A percentile compares a stretch with the other conserved stretches of the same genome.
Evolutionary conservation across 2,329 filamentous ascomycete genomes (phyloP).

Genomic region (Aquanectria penicillioides): DNA sequence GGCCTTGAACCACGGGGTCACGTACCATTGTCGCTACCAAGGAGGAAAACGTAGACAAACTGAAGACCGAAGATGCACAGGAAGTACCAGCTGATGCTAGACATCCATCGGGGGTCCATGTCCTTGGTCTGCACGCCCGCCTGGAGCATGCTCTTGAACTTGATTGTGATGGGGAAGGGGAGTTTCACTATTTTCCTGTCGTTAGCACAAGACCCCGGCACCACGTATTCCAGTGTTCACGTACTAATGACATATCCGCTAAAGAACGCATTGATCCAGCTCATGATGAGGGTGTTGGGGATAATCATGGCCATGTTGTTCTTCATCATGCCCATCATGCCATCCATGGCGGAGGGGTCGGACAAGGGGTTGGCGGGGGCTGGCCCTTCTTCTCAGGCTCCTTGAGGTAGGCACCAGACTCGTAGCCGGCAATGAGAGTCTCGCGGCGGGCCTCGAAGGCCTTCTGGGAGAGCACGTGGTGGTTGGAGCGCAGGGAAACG

Average conservation of each 20-base stretch:
- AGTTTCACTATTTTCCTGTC: conserved; percentile 91
- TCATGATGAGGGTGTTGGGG: conserved; percentile 98
- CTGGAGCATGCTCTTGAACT: conserved; percentile 99
- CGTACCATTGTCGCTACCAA: conserved; percentile 95
- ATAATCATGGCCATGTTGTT: conserved; percentile 99
- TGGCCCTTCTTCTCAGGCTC: conserved; percentile 88
- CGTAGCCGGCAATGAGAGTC: conserved; percentile 81
- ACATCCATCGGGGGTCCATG: conserved; percentile 98
- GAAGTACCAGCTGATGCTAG: conserved; percentile 98
- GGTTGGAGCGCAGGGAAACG: conserved; percentile 84
- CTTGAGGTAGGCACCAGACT: conserved; percentile 88
- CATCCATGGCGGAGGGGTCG: conserved; percentile 96
- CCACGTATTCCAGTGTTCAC: no score
- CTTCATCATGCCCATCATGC: conserved; percentile 99
- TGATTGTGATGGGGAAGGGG: conserved; percentile 95
- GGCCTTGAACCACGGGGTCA: no score
- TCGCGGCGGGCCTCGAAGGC: conserved; percentile 86
- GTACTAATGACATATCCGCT: conserved; percentile 96
- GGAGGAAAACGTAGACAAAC: conserved; percentile 95
- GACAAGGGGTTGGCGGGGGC: conserved; percentile 91
- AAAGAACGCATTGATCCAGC: conserved; percentile 99
- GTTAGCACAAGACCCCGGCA: no score
- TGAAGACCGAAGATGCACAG: conserved; percentile 96
- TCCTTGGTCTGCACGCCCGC: conserved; percentile 95
- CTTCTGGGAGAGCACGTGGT: conserved; percentile 78